Base-by-base conservation (phyloP, 768 basidiomycete genomes). In the Tylopilus subfusipes region DNA sequence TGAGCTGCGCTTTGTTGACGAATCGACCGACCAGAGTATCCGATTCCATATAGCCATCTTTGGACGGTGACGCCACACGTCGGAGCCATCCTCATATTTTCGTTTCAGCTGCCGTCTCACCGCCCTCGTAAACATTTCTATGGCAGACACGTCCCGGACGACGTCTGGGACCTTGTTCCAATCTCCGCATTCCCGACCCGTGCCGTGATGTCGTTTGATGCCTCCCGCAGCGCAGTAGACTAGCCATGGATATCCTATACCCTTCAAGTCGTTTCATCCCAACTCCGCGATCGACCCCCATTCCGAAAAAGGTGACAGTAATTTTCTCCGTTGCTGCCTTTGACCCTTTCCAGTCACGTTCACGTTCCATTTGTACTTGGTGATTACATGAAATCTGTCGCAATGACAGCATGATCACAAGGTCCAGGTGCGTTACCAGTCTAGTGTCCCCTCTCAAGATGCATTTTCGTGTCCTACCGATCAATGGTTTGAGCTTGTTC, bases 41-140 rank as follows among this genome's bases (percentile, higher is more conserved):
- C 50, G 34, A 59, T n/a, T 40, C 30, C 51, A 61, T 63, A 44
- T 62, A 53, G 3, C 62, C 51, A 49, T 60, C n/a, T 63, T 60
- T 42, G 61, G 61, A 7, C 2, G n/a, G n/a, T n/a, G 13, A 45
- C 52, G 60, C 55, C 60, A 61, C 59, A 33, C 24, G 42, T 45
- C 38, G 45, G 49, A 48, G 18, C 1, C 30, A 8, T 31, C 2
- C 46, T 59, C 43, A 12, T 54, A 55, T 60, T 55, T 55, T 43
- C 60, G 29, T 59, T 44, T 24, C 47, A 25, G 38, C 45, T 24
- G 18, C 44, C 8, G 18, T 16, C 40, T n/a, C 27, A 16, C 10
- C 53, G 2, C 21, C 25, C 22, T 11, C 12, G 11, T 1, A 42
- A 42, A 4, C 7, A n/a, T 38, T 19, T 38, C n/a, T n/a, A 11